Evolutionary conservation across 176 grass and related monocot species (phyloP).

Genomic region (Paspalum vaginatum): DNA sequence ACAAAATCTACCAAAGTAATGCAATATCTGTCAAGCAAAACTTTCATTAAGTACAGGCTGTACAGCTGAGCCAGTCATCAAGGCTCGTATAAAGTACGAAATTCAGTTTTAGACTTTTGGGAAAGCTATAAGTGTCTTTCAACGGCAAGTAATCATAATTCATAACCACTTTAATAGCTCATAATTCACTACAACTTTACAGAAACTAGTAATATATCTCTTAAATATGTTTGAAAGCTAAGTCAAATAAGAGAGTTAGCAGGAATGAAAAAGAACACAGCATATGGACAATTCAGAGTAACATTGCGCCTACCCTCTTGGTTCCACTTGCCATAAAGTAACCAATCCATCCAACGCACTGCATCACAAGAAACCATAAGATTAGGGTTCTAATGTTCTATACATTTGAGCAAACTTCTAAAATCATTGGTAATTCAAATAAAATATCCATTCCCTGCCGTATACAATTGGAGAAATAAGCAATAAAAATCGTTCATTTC

Average conservation of each 20-base stretch:
- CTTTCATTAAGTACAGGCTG: neutral
- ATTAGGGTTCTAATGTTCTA: slow-evolving; percentile 3
- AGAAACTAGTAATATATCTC: slow-evolving; percentile 5
- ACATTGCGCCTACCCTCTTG: slow-evolving; percentile 65
- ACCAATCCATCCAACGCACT: slow-evolving; percentile 87
- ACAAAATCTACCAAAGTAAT: slow-evolving; percentile 13
- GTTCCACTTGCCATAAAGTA: slow-evolving; percentile 84
- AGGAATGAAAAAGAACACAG: slow-evolving; percentile 17
- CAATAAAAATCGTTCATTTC: neutral
- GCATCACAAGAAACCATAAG: slow-evolving; percentile 52
- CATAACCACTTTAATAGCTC: neutral
- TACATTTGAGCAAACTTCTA: neutral
- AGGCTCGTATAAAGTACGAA: slow-evolving; percentile 4
- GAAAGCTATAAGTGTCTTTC: neutral
- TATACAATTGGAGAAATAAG: slow-evolving; percentile 4
- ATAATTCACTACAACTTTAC: neutral
- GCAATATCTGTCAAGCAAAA: neutral
- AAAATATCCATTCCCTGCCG: neutral
- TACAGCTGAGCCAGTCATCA: neutral
- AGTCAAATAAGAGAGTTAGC: neutral
- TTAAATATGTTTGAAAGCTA: neutral
- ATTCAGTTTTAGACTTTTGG: neutral
- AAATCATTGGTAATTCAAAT: neutral
- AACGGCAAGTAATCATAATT: neutral
- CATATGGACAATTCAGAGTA: slow-evolving; percentile 22